Evolutionary conservation across 108 stramenopile species (phyloP), one percentile per base, ranked within the genome.

Genomic region (Craspedostauros australis): DNA sequence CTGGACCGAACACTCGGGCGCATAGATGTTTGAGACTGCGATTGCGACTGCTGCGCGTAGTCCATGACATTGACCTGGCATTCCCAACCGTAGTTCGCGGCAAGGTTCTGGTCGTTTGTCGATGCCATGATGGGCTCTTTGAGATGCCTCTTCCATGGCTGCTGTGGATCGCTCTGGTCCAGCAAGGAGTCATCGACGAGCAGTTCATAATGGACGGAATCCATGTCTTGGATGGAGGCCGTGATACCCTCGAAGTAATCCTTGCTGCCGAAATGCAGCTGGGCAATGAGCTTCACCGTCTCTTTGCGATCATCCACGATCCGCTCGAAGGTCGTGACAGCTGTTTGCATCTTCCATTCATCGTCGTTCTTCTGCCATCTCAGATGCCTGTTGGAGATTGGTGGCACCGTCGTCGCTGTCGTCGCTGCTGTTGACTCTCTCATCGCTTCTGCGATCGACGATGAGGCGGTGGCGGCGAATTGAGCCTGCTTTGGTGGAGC

Each of bases 1-100:
- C n/a, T n/a, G n/a, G n/a, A n/a, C n/a, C n/a, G n/a, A n/a, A n/a
- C n/a, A n/a, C n/a, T n/a, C n/a, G n/a, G n/a, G n/a, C n/a, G n/a
- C n/a, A n/a, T n/a, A n/a, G n/a, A n/a, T n/a, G n/a, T n/a, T n/a
- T n/a, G n/a, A n/a, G n/a, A n/a, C n/a, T n/a, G n/a, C n/a, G n/a
- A n/a, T n/a, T n/a, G n/a, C n/a, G n/a, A n/a, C 31, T 46, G 37
- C n/a, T 48, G 32, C 8, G 69, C 59, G 47, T 85, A 89, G 18
- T 70, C 50, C 2, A 89, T 76, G 2, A 60, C 45, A 27, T 85
- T 79, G 1, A 79, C 79, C 51, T 89, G 88, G 71, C 88, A 89
- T 9, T 28, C 32, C 37, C 82, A 51, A 14, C 79, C 83, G 30
- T 85, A 80, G 41, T 60, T 57, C 38, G 47, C 41, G 0, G 81